Base-by-base conservation (phyloP, 345 rosid species). In the Theobroma cacao region DNA sequence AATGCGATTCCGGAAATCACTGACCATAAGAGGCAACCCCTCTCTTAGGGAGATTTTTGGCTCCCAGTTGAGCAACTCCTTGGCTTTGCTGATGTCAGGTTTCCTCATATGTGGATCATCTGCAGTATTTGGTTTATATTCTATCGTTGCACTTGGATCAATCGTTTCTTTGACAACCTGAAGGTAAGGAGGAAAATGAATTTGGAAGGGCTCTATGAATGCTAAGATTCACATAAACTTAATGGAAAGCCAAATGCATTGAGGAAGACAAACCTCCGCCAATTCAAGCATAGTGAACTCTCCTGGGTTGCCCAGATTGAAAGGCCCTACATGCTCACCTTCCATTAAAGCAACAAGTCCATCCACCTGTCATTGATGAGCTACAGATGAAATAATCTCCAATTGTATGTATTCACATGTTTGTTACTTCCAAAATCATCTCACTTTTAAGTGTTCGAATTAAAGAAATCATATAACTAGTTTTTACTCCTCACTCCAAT, bases 271-370 rank as follows among this genome's bases (percentile, higher is more conserved):
- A 84, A 94, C 98, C 97, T 95, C 97, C 33, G 99, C 98, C 76
- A 95, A 95, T 82, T 95, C 99, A 36, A 95, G 89, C 99, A 95
- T 95, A 59, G 98, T 95, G 82, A 95, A 95, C 82, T 95, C 99
- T 80, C 99, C 99, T 52, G 99, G 98, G 80, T 95, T 95, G 77
- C 99, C 99, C 64, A 93, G 92, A 81, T 95, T 95, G 87, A 95
- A 93, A 15, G 99, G 99, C 65, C 99, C 99, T 11, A 93, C 86
- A 28, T 93, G 98, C 86, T 95, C 98, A 10, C 91, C 82, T 87
- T 92, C 98, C 98, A 95, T 95, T 72, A 95, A 81, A 0, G 97
- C 98, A 77, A 87, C 91, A 74, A 95, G 86, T 76, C 99, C 99
- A 58, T 92, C 89, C 84, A 95, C 99, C 99, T 96, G 87, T 68